Conservation (phyloP, 139 green algal species). For the Pseudopediastrum boryanum region DNA sequence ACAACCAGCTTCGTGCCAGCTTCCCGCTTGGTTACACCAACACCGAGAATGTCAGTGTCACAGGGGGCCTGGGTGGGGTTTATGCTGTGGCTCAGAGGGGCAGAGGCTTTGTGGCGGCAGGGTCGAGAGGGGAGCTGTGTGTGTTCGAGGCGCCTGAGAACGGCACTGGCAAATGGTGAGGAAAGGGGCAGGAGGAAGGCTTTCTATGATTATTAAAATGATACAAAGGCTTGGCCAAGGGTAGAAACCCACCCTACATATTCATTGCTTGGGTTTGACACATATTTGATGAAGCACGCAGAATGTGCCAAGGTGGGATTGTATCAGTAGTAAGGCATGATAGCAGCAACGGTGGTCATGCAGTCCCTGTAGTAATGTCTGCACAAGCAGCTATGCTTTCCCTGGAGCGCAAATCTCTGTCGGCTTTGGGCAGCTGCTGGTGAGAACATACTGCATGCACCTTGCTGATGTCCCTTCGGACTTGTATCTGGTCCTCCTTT, state of each 20-base stretch:
- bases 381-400: too few relatives aligned
- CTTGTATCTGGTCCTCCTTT: not conserved
- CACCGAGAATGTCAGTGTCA: not conserved
- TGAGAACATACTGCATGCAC: not conserved
- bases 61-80: not conserved
- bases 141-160: conserved; percentile 19
- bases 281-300: not conserved
- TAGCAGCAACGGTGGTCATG: too few relatives aligned
- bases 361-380: too few relatives aligned
- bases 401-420: too few relatives aligned
- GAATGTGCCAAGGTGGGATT: too few relatives aligned
- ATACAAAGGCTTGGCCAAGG: too few relatives aligned
- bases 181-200: not conserved
- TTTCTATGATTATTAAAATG: not conserved
- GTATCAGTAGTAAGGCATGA: too few relatives aligned
- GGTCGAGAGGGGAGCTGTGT: conserved; percentile 14
- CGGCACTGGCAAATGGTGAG: not conserved
- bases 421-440: too few relatives aligned
- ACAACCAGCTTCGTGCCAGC: not conserved
- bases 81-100: conserved; percentile 22
- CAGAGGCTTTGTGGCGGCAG: conserved; percentile 19
- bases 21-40: not conserved
- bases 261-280: not conserved
- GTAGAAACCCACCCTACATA: too few relatives aligned
- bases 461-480: not conserved